These are phyloP conservation scores for Dothistroma septosporum DNA, from an alignment of 2,329 filamentous ascomycete species.

Conservation along the genomic window DNA sequence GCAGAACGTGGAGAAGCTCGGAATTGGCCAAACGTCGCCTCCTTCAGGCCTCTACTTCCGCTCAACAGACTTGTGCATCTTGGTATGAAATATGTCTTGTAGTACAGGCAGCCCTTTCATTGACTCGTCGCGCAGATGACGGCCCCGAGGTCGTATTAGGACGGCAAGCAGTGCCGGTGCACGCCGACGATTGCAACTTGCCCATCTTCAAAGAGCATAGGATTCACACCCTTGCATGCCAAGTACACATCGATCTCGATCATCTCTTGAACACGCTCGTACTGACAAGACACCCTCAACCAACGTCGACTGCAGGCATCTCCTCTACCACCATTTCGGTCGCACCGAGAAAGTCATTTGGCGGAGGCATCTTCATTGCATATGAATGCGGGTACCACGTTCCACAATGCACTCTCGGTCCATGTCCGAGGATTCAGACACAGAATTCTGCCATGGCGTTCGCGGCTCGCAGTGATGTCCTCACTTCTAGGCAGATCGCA, in stretches of 20 bases:
- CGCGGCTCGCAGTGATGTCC: conserved; percentile 18
- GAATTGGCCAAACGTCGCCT: conserved; percentile 17
- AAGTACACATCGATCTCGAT: not conserved
- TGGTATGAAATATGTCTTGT: conserved; percentile 9
- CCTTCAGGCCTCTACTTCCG: conserved; percentile 12
- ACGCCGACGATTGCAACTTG: not conserved
- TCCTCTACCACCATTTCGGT: conserved; percentile 18
- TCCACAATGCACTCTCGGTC: conserved; percentile 21
- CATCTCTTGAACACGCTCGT: not conserved
- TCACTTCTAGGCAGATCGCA: conserved; percentile 21
- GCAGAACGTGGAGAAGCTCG: conserved; percentile 27
- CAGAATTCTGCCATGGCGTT: conserved; percentile 19
- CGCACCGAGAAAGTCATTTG: conserved; percentile 17
- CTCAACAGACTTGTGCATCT: conserved; percentile 15
- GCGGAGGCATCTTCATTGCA: conserved; percentile 15
- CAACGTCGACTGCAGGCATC: not conserved
- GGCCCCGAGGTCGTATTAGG: not conserved
- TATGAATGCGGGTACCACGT: conserved; percentile 26
- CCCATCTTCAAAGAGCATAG: not conserved
- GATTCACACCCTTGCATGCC: conserved; percentile 2
- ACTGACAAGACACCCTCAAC: not conserved
- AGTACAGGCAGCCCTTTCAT: conserved; percentile 11
- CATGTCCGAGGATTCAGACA: conserved; percentile 20
- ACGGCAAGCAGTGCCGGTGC: not conserved
- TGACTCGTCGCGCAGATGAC: conserved; percentile 1